phyloP scores from a whole-genome alignment of 208 protist species.

The Tritrichomonas foetus region DNA sequence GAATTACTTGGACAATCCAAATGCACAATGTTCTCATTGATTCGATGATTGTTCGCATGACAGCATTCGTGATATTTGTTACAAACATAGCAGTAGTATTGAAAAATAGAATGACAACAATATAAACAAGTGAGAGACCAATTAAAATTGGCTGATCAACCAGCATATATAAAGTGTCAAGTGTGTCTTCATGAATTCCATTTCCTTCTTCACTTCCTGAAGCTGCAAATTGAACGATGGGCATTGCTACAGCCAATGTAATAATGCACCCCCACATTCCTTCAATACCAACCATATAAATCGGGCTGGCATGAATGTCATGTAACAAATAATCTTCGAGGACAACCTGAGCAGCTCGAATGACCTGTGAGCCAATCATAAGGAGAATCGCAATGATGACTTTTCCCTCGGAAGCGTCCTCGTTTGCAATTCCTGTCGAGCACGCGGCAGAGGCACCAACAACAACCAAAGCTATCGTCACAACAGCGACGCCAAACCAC shows the following conservation, averaged over 20 bases:
- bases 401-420: neutral
- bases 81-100: slow-evolving; percentile 24
- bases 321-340: slow-evolving; percentile 30
- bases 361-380: neutral
- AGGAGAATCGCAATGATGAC: neutral
- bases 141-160: neutral
- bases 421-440: neutral
- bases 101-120: slow-evolving; percentile 10
- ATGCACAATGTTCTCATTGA: neutral
- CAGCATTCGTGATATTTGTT: neutral
- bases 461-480: neutral
- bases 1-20: neutral
- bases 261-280: neutral
- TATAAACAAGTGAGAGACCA: neutral
- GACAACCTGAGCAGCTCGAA: slow-evolving; percentile 4
- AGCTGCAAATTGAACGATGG: neutral
- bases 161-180: neutral
- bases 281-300: neutral
- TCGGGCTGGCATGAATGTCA: neutral
- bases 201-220: neutral
- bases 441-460: neutral
- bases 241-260: neutral
- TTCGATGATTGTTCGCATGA: neutral
- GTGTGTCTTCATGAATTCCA: slow-evolving; percentile 11
- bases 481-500: neutral